Evolutionary conservation across 352 stramenopile genomes (phyloP).

Genomic region (Pythium diclinum): DNA sequence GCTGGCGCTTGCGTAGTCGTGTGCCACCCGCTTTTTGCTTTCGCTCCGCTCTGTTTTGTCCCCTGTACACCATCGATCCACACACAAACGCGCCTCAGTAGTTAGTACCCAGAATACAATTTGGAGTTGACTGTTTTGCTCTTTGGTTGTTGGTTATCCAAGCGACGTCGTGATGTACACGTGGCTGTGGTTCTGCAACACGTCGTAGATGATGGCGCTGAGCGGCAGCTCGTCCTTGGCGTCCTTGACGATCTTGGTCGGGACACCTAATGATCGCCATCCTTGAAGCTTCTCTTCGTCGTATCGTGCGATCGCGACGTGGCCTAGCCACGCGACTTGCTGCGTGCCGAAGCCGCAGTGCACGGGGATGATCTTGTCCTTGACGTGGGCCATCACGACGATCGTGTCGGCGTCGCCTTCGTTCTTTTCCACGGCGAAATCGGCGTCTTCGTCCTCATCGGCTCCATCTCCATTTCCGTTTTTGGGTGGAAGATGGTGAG

Average conservation of each 20-base stretch:
- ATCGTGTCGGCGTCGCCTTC: conserved; percentile 57
- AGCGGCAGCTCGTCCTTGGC: conserved; percentile 42
- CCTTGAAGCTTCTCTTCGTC: conserved; percentile 47
- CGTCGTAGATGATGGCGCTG: conserved; percentile 66
- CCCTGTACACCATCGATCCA: conserved; percentile 20
- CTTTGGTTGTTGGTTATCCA: neutral
- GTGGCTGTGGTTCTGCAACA: conserved; percentile 51
- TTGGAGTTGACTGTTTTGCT: neutral
- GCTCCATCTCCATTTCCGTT: neutral
- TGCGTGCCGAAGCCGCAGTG: conserved; percentile 72
- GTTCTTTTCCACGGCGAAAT: conserved; percentile 31
- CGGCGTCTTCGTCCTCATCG: conserved; percentile 12
- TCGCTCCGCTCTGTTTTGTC: conserved; percentile 18
- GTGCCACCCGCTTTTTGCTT: conserved; percentile 4
- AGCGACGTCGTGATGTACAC: conserved; percentile 62
- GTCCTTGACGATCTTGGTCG: conserved; percentile 40
- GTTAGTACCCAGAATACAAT: conserved; percentile 25
- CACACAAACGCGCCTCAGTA: conserved; percentile 2
- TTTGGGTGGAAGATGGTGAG: neutral
- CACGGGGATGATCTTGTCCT: conserved; percentile 69
- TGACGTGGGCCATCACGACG: conserved; percentile 55
- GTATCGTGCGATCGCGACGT: conserved; percentile 70
- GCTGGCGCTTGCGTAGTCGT: conserved; percentile 5
- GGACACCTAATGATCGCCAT: conserved; percentile 52
- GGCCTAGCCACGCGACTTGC: conserved; percentile 64